A percentile compares a stretch with the other conserved stretches of the same genome.
Evolutionary conservation across 1,139 yeast genomes (phyloP).

Genomic region (Candida frijolesensis): DNA sequence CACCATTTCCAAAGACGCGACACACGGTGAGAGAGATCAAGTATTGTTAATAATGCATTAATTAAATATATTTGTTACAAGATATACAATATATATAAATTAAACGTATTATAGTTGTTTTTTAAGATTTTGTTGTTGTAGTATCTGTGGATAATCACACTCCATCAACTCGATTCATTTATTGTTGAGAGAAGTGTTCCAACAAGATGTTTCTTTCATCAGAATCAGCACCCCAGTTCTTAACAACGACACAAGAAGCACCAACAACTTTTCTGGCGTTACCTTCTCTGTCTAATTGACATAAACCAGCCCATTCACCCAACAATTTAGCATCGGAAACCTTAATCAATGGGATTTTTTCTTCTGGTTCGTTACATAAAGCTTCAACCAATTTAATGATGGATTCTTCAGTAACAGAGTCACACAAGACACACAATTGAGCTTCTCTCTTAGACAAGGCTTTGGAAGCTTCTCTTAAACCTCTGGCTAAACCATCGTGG

Average conservation of each 20-base stretch:
- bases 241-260: slow-evolving; percentile 99
- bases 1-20: not conserved
- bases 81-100: slow-evolving; percentile 1
- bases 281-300: slow-evolving; percentile 99
- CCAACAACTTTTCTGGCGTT: slow-evolving; percentile 99
- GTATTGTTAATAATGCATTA: slow-evolving; percentile 1
- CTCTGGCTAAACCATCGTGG: slow-evolving; percentile 99
- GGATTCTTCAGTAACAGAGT: slow-evolving; percentile 97
- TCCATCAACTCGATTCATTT: slow-evolving; percentile 28
- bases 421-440: slow-evolving; percentile 96
- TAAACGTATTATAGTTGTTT: not conserved
- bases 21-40: not conserved
- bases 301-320: slow-evolving; percentile 99
- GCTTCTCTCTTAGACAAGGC: slow-evolving; percentile 98
- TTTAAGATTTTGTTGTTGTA: not conserved
- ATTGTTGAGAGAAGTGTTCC: slow-evolving; percentile 94
- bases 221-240: slow-evolving; percentile 99
- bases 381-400: slow-evolving; percentile 98
- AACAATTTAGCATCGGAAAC: slow-evolving; percentile 99
- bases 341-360: slow-evolving; percentile 97
- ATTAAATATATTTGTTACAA: not conserved
- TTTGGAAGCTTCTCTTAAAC: slow-evolving; percentile 99
- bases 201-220: slow-evolving; percentile 96
- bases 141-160: not conserved
- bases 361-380: slow-evolving; percentile 96